These are phyloP conservation scores for Periconia sp. DNA, from an alignment of 2,329 filamentous ascomycete genomes.

Conservation along the genomic window DNA sequence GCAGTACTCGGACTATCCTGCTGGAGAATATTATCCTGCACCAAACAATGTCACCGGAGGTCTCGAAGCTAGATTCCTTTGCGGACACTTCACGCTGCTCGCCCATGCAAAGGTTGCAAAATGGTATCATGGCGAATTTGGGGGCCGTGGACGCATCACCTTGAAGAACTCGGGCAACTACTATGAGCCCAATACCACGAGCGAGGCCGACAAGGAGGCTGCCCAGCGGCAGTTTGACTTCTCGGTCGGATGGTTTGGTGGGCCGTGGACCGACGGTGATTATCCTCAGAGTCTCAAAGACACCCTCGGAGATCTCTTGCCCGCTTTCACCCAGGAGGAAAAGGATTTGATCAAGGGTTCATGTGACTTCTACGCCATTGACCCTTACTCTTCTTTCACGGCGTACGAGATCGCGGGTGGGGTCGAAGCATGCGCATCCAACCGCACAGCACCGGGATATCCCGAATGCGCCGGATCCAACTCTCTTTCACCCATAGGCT, in stretches of 20 bases:
- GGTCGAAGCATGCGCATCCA: constrained; percentile 44
- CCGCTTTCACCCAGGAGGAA: constrained; percentile 41
- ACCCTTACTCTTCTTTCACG: constrained; percentile 37
- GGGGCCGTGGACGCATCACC: constrained; percentile 44
- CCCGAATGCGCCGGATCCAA: constrained; percentile 46
- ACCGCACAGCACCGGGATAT: constrained; percentile 43
- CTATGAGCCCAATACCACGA: constrained; percentile 42
- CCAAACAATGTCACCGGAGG: constrained; percentile 48
- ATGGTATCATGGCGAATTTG: constrained; percentile 51
- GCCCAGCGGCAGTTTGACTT: constrained; percentile 46
- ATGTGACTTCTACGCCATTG: constrained; percentile 49
- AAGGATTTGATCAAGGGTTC: constrained; percentile 47
- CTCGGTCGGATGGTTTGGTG: constrained; percentile 49
- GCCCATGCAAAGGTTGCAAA: constrained; percentile 48
- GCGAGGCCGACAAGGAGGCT: constrained; percentile 38
- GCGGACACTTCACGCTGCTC: constrained; percentile 48
- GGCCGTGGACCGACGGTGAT: constrained; percentile 50
- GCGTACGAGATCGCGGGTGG: constrained; percentile 36
- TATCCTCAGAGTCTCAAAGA: constrained; percentile 44
- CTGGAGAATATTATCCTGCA: constrained; percentile 49
- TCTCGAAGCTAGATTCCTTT: constrained; percentile 45
- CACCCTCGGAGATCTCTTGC: constrained; percentile 44
- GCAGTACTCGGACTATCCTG: constrained; percentile 50
- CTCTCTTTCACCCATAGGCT: constrained; percentile 42
- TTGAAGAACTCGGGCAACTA: constrained; percentile 50